phyloP scores from a whole-genome alignment of 2,329 filamentous ascomycete species.

The Ophioceras dolichostomum region DNA sequence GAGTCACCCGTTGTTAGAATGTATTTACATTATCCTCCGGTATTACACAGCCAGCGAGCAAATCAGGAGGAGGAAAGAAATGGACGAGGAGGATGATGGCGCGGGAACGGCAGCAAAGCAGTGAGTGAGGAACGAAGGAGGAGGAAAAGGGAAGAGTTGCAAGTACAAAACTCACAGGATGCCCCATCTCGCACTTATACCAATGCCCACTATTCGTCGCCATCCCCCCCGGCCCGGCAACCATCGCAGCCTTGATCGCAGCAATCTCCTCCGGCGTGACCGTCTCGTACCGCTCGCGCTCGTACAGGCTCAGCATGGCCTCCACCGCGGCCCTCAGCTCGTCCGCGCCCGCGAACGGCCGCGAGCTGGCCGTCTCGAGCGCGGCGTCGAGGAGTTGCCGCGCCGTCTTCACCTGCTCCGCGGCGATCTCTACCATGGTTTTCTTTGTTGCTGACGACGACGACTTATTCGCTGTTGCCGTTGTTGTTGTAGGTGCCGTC shows the following conservation, averaged over 20 bases:
- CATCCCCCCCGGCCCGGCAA: constrained; percentile 30
- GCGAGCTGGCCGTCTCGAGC: neutral
- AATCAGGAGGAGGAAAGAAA: too few relatives aligned
- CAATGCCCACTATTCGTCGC: constrained; percentile 35
- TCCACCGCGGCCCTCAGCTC: constrained; percentile 7
- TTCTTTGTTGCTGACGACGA: constrained; percentile 5
- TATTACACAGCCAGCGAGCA: too few relatives aligned
- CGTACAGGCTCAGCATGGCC: constrained; percentile 8
- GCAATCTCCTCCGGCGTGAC: constrained; percentile 39
- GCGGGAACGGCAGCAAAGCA: too few relatives aligned
- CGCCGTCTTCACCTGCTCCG: constrained; percentile 9
- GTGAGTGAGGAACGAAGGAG: too few relatives aligned
- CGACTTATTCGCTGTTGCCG: constrained; percentile 4
- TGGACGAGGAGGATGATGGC: too few relatives aligned
- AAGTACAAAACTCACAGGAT: constrained; percentile 22
- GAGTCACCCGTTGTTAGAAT: neutral
- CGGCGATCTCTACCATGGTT: too few relatives aligned
- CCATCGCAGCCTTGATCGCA: constrained; percentile 38
- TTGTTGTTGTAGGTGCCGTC: too few relatives aligned
- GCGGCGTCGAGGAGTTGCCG: constrained; percentile 7
- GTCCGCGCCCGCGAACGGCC: constrained; percentile 3
- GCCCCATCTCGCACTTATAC: constrained; percentile 45
- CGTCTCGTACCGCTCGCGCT: constrained; percentile 25
- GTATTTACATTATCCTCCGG: too few relatives aligned
- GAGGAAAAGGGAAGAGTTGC: too few relatives aligned